Percentiles rank a stretch among this genome's conserved stretches.
phyloP scores from a whole-genome alignment of 1,139 yeast species.

The Saccharomyces hybrid region DNA sequence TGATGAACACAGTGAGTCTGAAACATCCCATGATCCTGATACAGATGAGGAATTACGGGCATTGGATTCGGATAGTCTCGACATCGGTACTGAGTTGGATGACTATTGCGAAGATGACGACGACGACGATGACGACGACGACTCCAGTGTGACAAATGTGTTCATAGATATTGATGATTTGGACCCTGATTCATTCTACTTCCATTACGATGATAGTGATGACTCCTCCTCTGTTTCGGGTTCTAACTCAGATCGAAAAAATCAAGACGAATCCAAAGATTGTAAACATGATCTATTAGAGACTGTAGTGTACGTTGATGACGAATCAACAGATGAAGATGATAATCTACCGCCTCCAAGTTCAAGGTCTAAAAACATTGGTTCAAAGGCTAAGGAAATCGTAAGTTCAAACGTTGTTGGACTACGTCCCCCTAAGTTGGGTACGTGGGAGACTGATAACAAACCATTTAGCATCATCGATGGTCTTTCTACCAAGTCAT shows the following conservation, averaged over 20 bases:
- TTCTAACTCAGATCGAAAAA: slow-evolving; percentile 15
- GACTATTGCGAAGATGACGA: slow-evolving; percentile 7
- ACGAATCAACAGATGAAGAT: slow-evolving; percentile 92
- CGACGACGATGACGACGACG: slow-evolving; percentile 19
- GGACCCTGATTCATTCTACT: slow-evolving; percentile 35
- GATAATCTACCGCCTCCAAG: slow-evolving; percentile 61
- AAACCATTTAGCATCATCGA: slow-evolving; percentile 92
- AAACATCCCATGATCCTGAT: slow-evolving; percentile 18
- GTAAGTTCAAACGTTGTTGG: slow-evolving; percentile 77
- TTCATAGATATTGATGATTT: slow-evolving; percentile 34
- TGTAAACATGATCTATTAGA: slow-evolving; percentile 22
- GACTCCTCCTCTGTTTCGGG: slow-evolving; percentile 24
- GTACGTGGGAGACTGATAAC: slow-evolving; percentile 82
- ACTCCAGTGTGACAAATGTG: slow-evolving; percentile 28
- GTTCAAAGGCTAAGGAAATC: slow-evolving; percentile 77
- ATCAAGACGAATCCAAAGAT: slow-evolving; percentile 7
- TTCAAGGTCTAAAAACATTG: slow-evolving; percentile 45
- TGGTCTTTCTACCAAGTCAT: slow-evolving; percentile 79
- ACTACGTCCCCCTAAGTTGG: slow-evolving; percentile 83
- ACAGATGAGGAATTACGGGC: slow-evolving; percentile 11
- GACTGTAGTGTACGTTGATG: slow-evolving; percentile 35
- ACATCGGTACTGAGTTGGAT: slow-evolving; percentile 1
- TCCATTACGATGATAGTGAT: slow-evolving; percentile 24
- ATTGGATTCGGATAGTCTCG: not conserved
- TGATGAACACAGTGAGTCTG: slow-evolving; percentile 20